A percentile compares a stretch with the other conserved stretches of the same genome.
Conservation (phyloP, 2,329 filamentous ascomycete genomes). For the Chrysosporium queenslandicum region DNA sequence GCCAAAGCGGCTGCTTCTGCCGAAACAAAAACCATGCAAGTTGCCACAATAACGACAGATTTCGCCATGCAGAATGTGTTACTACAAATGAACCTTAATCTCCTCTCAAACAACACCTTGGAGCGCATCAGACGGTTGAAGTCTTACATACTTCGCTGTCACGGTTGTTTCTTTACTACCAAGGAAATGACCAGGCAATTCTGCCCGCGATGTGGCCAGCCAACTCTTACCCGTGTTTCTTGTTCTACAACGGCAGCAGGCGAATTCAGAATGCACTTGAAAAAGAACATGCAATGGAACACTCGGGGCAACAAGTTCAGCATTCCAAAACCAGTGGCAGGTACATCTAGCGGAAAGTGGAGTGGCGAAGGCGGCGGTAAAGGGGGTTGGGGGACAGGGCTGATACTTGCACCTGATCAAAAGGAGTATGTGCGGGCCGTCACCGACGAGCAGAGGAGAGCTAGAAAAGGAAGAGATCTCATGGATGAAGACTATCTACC, state of each 20-base stretch:
- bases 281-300: conserved; percentile 94
- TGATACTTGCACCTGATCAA: conserved; percentile 89
- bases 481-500: conserved; percentile 96
- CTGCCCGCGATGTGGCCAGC: conserved; percentile 80
- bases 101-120: conserved; percentile 63
- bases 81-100: conserved; percentile 85
- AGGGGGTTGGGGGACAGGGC: conserved; percentile 70
- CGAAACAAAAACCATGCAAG: conserved; percentile 60
- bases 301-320: conserved; percentile 85
- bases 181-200: conserved; percentile 84
- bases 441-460: conserved; percentile 50
- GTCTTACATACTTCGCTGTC: conserved; percentile 83
- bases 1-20: conserved; percentile 41
- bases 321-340: conserved; percentile 79
- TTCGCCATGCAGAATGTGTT: conserved; percentile 97
- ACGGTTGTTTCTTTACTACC: conserved; percentile 79
- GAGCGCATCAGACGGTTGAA: conserved; percentile 74
- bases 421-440: conserved; percentile 70
- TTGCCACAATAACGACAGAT: conserved; percentile 87
- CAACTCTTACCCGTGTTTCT: conserved; percentile 71
- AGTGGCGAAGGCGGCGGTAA: conserved; percentile 62
- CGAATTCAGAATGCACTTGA: conserved; percentile 74
- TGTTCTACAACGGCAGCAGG: conserved; percentile 76
- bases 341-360: conserved; percentile 66
- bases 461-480: conserved; percentile 60